Evolutionary conservation across 345 rosid genomes (phyloP).

Genomic region (Salix brachista): DNA sequence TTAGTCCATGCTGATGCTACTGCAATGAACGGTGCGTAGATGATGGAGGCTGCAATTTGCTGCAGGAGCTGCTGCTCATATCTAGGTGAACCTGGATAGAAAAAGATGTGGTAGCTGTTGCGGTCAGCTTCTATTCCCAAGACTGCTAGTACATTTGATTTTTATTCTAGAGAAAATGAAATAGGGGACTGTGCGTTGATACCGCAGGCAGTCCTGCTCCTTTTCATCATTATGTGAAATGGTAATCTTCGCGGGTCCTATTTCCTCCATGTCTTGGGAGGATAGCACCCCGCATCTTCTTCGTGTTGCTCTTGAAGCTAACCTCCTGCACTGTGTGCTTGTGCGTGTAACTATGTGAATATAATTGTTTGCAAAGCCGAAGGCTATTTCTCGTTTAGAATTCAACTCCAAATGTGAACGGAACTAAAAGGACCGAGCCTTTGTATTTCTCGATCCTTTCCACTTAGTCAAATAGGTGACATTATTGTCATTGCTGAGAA

Average conservation of each 20-base stretch:
- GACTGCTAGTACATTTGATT: constrained; percentile 8
- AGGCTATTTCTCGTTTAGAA: not conserved
- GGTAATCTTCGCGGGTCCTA: not conserved
- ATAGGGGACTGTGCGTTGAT: not conserved
- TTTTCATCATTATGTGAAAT: not conserved
- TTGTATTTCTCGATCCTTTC: no score
- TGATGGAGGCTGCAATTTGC: constrained; percentile 15
- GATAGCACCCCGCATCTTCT: not conserved
- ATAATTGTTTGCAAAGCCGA: constrained; percentile 6
- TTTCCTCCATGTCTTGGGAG: not conserved
- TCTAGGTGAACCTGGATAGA: not conserved
- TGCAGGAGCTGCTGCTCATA: constrained; percentile 15
- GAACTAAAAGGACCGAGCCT: no score
- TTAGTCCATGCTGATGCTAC: constrained; percentile 48
- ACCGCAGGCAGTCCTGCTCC: constrained; percentile 8
- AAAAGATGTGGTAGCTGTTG: not conserved
- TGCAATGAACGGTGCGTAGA: constrained; percentile 69
- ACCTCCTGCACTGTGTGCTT: no score
- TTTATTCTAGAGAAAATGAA: constrained; percentile 15
- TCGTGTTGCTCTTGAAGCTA: not conserved
- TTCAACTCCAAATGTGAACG: not conserved
- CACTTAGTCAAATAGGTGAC: no score
- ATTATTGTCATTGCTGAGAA: no score
- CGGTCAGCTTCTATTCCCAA: not conserved
- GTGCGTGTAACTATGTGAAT: not conserved